These are phyloP conservation scores for Trypanosoma avium DNA, from an alignment of 208 protist genomes.

Conservation along the genomic window DNA sequence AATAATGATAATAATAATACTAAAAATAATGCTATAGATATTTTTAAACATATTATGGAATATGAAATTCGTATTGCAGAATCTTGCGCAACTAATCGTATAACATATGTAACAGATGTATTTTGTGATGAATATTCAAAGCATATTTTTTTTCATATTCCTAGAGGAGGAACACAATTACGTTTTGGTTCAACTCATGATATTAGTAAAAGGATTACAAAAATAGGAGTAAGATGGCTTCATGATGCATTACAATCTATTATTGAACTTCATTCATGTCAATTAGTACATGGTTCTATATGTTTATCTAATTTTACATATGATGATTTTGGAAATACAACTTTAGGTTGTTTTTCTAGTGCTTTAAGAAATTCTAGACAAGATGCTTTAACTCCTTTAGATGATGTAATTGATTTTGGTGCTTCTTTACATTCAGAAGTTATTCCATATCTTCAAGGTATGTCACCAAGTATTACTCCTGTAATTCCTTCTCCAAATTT, in stretches of 20 bases:
- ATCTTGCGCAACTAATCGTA: conserved; percentile 35
- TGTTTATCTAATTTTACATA: conserved; percentile 67
- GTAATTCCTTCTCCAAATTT: neutral
- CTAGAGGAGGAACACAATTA: conserved; percentile 61
- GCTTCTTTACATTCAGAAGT: conserved; percentile 35
- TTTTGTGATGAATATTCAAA: conserved; percentile 51
- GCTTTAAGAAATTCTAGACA: conserved; percentile 7
- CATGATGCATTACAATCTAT: conserved; percentile 64
- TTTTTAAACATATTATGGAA: conserved; percentile 39
- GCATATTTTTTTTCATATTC: conserved; percentile 64
- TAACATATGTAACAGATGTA: conserved; percentile 51
- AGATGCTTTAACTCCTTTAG: conserved; percentile 18
- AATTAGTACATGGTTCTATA: conserved; percentile 53
- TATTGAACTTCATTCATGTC: conserved; percentile 60
- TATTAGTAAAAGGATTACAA: conserved; percentile 44
- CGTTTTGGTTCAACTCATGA: conserved; percentile 65
- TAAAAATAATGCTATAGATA: too few relatives aligned
- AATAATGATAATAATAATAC: neutral
- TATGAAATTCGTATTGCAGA: conserved; percentile 41
- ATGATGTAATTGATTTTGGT: conserved; percentile 30
- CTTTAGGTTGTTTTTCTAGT: conserved; percentile 54
- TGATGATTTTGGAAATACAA: conserved; percentile 76
- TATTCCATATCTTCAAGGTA: conserved; percentile 35
- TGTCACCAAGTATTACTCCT: neutral
- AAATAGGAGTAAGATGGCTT: conserved; percentile 61